Conservation (phyloP, 1,284 basidiomycete genomes). For the Ustilago xerochloae region DNA sequence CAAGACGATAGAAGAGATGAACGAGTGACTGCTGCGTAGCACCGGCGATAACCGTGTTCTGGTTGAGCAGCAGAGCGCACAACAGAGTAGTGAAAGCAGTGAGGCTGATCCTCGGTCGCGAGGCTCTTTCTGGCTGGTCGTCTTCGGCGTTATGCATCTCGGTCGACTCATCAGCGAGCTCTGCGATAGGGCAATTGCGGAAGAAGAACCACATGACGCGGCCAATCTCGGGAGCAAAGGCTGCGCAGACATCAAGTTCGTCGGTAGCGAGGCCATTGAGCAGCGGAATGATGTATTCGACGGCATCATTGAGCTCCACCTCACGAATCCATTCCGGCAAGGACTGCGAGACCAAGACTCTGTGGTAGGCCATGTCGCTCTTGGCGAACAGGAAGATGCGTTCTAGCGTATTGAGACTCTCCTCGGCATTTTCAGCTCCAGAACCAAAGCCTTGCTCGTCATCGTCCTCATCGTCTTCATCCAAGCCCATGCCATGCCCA, state of each 20-base stretch:
- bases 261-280: slow-evolving; percentile 88
- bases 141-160: slow-evolving; percentile 39
- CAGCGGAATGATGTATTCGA: slow-evolving; percentile 92
- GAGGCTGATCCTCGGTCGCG: slow-evolving; percentile 75
- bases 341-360: slow-evolving; percentile 76
- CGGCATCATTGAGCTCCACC: slow-evolving; percentile 82
- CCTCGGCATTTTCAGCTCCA: slow-evolving; percentile 33
- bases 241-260: slow-evolving; percentile 90
- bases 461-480: slow-evolving; percentile 19
- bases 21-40: slow-evolving; percentile 82
- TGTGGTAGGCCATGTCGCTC: slow-evolving; percentile 84
- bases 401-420: slow-evolving; percentile 79
- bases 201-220: slow-evolving; percentile 94
- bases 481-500: not conserved
- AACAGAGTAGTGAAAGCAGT: slow-evolving; percentile 91
- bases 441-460: slow-evolving; percentile 23
- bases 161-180: slow-evolving; percentile 42
- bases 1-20: slow-evolving; percentile 75
- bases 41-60: slow-evolving; percentile 79
- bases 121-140: slow-evolving; percentile 45
- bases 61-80: slow-evolving; percentile 85
- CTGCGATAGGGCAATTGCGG: slow-evolving; percentile 72
- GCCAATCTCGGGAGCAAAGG: slow-evolving; percentile 84
- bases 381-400: slow-evolving; percentile 92
- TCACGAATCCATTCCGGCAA: slow-evolving; percentile 66